phyloP scores from a whole-genome alignment of 2,329 filamentous ascomycete genomes.

The Colletotrichum neosansevieriae region DNA sequence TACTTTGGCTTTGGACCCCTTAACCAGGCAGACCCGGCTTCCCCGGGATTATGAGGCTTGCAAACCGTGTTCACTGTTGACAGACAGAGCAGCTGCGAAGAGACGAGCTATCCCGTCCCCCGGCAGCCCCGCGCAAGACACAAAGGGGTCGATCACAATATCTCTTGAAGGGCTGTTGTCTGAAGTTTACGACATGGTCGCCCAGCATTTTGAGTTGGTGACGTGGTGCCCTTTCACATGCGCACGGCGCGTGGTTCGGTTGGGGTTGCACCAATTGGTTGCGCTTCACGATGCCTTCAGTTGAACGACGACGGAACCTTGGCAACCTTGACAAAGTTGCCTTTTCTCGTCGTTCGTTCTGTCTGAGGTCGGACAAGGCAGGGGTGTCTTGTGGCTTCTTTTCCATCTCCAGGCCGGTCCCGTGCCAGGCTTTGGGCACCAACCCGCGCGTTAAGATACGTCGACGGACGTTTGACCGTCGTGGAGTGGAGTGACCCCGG shows the following conservation, averaged over 20 bases:
- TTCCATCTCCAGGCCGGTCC: neutral
- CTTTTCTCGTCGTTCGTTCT: neutral
- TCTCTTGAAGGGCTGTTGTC: neutral
- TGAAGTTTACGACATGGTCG: slow-evolving; percentile 24
- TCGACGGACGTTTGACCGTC: neutral
- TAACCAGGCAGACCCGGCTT: slow-evolving; percentile 13
- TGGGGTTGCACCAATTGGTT: slow-evolving; percentile 5
- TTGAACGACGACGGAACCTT: slow-evolving; percentile 15
- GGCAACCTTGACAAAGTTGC: no score
- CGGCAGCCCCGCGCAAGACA: slow-evolving; percentile 15
- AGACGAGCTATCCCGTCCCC: neutral
- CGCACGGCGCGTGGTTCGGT: slow-evolving; percentile 27
- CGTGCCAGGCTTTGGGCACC: slow-evolving; percentile 1
- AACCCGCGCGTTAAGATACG: slow-evolving; percentile 5
- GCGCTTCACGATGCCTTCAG: slow-evolving; percentile 18
- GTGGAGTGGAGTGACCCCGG: neutral
- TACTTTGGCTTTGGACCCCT: slow-evolving; percentile 4
- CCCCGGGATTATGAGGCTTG: slow-evolving; percentile 17
- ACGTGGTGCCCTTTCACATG: slow-evolving; percentile 35
- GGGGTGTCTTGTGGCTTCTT: neutral
- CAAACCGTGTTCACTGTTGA: neutral
- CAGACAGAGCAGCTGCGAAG: slow-evolving; percentile 7
- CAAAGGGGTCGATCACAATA: slow-evolving; percentile 29
- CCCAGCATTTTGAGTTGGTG: slow-evolving; percentile 32
- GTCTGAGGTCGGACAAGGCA: slow-evolving; percentile 11